phyloP scores from a whole-genome alignment of 345 rosid genomes.

The Eucalyptus tenuipes region DNA sequence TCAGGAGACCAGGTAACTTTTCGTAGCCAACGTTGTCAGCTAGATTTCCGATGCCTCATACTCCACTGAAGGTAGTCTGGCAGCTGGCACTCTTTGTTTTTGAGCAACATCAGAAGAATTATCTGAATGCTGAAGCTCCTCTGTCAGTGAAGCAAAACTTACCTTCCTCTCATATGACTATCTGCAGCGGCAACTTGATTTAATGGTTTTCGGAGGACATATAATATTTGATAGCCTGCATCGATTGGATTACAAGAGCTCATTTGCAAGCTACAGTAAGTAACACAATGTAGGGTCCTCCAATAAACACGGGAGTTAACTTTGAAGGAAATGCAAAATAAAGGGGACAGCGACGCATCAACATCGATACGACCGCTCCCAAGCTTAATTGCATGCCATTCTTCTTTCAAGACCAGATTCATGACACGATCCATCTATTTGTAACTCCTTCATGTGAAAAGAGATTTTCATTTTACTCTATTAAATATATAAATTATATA shows the following conservation, averaged over 20 bases:
- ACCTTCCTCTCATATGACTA: neutral
- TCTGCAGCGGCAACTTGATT: neutral
- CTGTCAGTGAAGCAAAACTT: conserved; percentile 1
- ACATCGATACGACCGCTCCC: neutral
- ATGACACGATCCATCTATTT: neutral
- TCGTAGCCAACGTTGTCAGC: fast-evolving
- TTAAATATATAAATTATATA: too few species aligned
- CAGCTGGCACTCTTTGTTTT: neutral
- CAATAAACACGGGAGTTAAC: neutral
- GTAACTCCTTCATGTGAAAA: neutral
- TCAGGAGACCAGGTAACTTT: too few species aligned
- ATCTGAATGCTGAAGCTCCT: neutral
- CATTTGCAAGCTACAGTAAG: neutral
- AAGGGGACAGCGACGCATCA: neutral
- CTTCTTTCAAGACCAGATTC: neutral
- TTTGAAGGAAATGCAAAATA: neutral
- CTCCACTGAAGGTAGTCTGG: neutral
- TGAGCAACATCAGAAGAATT: neutral
- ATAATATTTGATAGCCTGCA: conserved; percentile 59
- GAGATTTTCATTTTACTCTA: neutral
- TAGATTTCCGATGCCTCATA: too few species aligned
- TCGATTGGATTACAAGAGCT: neutral
- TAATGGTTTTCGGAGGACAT: conserved; percentile 46
- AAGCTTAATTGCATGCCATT: neutral
- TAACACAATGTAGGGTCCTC: neutral